phyloP scores from a whole-genome alignment of 2,329 filamentous ascomycete genomes.

The Dendryphion nanum region DNA sequence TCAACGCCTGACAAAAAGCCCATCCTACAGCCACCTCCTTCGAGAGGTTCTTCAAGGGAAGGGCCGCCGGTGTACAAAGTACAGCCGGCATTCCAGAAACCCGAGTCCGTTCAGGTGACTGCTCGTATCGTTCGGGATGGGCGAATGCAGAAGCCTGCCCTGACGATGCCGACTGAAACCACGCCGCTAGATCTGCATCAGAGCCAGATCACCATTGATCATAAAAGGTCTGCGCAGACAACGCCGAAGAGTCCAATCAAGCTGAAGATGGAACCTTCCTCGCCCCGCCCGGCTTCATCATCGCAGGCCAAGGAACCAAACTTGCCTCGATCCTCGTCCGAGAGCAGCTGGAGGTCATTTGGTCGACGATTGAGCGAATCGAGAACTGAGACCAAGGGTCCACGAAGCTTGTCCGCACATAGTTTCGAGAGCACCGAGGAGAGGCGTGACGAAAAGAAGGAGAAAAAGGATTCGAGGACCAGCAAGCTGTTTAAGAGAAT shows the following conservation, averaged over 20 bases:
- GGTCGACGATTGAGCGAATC: conserved; percentile 39
- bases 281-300: conserved; percentile 29
- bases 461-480: conserved; percentile 57
- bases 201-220: conserved; percentile 63
- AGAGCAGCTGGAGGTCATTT: conserved; percentile 39
- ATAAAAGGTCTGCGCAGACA: conserved; percentile 46
- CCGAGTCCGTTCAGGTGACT: conserved; percentile 84
- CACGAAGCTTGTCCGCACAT: conserved; percentile 24
- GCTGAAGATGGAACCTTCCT: conserved; percentile 23
- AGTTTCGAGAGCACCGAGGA: conserved; percentile 40
- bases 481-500: conserved; percentile 66
- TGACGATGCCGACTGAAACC: conserved; percentile 50
- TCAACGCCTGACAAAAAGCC: conserved; percentile 27
- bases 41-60: conserved; percentile 15
- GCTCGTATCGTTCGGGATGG: conserved; percentile 76
- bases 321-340: conserved; percentile 39
- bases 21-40: conserved; percentile 15
- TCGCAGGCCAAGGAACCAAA: conserved; percentile 31
- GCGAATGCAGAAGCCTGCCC: conserved; percentile 25
- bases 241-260: conserved; percentile 24
- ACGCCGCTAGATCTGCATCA: conserved; percentile 51
- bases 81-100: conserved; percentile 42
- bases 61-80: conserved; percentile 41
- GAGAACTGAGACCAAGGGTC: conserved; percentile 20
- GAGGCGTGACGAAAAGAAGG: conserved; percentile 40